Evolutionary conservation across 352 stramenopile genomes (phyloP).

Genomic region (Aphanomyces invadans): DNA sequence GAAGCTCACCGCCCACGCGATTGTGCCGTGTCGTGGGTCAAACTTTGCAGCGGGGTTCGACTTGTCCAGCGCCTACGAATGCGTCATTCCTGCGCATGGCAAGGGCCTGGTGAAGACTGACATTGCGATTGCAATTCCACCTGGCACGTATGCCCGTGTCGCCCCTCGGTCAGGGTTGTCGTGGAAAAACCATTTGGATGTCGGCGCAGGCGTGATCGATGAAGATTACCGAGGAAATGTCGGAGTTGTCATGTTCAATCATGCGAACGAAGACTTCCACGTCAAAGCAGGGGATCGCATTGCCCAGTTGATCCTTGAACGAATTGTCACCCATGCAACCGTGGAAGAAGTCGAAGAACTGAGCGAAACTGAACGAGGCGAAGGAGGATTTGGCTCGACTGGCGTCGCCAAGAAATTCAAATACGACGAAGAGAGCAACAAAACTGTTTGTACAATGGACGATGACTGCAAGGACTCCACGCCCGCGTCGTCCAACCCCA

Average conservation of each 20-base stretch:
- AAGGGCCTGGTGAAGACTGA: slow-evolving; percentile 97
- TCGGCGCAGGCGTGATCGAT: slow-evolving; percentile 96
- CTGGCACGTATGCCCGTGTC: slow-evolving; percentile 93
- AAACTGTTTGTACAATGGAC: neutral
- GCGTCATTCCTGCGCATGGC: slow-evolving; percentile 83
- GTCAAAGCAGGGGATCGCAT: slow-evolving; percentile 94
- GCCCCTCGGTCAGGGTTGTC: slow-evolving; percentile 90
- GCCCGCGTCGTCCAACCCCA: neutral
- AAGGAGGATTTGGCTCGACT: slow-evolving; percentile 94
- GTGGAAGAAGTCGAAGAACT: slow-evolving; percentile 92
- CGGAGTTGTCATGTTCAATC: slow-evolving; percentile 99
- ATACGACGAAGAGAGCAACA: slow-evolving; percentile 27
- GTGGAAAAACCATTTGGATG: slow-evolving; percentile 97
- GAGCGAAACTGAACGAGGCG: slow-evolving; percentile 90
- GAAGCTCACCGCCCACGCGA: slow-evolving; percentile 74
- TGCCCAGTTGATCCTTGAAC: slow-evolving; percentile 97
- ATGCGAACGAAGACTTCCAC: slow-evolving; percentile 89
- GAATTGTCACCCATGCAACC: slow-evolving; percentile 82
- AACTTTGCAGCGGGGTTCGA: slow-evolving; percentile 74
- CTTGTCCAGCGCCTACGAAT: slow-evolving; percentile 78
- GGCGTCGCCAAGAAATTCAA: slow-evolving; percentile 67
- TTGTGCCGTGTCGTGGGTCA: slow-evolving; percentile 69
- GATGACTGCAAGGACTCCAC: slow-evolving; percentile 10
- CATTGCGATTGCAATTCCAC: slow-evolving; percentile 90
- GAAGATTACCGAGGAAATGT: slow-evolving; percentile 97